These are phyloP conservation scores for Botrytis byssoidea DNA, from an alignment of 2,329 filamentous ascomycete species.

Conservation along the genomic window DNA sequence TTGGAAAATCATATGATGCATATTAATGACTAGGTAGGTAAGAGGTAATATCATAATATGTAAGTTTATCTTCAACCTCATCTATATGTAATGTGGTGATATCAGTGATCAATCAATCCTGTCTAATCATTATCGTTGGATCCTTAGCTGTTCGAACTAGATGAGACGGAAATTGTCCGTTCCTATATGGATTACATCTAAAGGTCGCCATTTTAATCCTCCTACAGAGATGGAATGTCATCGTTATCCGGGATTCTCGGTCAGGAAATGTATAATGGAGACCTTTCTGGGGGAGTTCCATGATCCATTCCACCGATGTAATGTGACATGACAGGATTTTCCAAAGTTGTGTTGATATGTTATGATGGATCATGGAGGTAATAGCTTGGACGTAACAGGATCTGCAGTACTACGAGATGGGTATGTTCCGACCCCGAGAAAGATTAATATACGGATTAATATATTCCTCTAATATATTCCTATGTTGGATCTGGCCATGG, in stretches of 20 bases:
- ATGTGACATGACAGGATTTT: slow-evolving; percentile 1
- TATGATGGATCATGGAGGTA: not conserved
- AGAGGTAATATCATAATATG: not conserved
- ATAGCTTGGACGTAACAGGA: not conserved
- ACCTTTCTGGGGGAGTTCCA: not conserved
- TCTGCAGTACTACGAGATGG: slow-evolving; percentile 3
- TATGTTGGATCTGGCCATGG: not conserved
- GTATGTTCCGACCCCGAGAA: not conserved
- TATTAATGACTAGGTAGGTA: not conserved
- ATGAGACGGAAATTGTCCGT: not conserved
- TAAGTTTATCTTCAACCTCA: not conserved
- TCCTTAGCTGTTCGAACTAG: not conserved
- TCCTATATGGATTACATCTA: not conserved
- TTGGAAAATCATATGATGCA: not conserved
- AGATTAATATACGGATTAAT: not conserved
- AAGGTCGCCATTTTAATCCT: not conserved
- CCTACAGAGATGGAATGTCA: not conserved
- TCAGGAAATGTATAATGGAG: not conserved
- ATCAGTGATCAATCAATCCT: not conserved
- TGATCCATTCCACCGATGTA: not conserved
- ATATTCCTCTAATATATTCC: not conserved
- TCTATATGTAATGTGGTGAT: not conserved
- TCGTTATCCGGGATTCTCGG: not conserved
- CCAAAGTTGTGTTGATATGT: not conserved
- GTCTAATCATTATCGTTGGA: not conserved